Evolutionary conservation across 179 eudicot genomes (phyloP).

Genomic region (Beta corolliflora): DNA sequence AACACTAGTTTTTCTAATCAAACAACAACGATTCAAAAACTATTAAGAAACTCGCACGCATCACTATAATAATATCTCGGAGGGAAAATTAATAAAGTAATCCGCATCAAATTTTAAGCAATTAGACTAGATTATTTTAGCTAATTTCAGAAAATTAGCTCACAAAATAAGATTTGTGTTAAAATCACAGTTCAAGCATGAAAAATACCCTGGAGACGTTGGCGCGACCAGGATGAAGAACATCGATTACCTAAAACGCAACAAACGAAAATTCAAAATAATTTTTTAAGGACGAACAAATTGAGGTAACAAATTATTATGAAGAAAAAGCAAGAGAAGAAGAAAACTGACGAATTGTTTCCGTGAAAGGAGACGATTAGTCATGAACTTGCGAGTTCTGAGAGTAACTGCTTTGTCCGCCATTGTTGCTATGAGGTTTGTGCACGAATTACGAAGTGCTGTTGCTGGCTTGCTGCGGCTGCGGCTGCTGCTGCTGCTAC

Average conservation of each 20-base stretch:
- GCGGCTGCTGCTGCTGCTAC: too few species aligned
- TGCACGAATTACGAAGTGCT: not conserved
- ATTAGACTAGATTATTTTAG: not conserved
- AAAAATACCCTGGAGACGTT: slow-evolving; percentile 56
- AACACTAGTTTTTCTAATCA: not conserved
- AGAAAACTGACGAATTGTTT: slow-evolving; percentile 15
- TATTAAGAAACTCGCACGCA: too few species aligned
- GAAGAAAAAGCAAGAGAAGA: too few species aligned
- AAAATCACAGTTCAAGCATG: not conserved
- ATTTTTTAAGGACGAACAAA: not conserved
- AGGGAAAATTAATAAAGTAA: not conserved
- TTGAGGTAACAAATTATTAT: not conserved
- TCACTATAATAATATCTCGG: too few species aligned
- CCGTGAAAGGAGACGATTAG: slow-evolving; percentile 18
- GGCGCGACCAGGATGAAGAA: slow-evolving; percentile 65
- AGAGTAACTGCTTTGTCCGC: slow-evolving; percentile 25
- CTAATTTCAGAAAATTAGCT: not conserved
- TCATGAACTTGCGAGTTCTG: slow-evolving; percentile 25
- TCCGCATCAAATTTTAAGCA: not conserved
- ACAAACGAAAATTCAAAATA: not conserved
- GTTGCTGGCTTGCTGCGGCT: not conserved
- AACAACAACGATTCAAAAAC: not conserved
- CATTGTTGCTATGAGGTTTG: not conserved
- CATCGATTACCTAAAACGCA: slow-evolving; percentile 51
- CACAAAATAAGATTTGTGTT: not conserved